Conservation (phyloP, 1,139 yeast species). For the Candida sanyaensis region DNA sequence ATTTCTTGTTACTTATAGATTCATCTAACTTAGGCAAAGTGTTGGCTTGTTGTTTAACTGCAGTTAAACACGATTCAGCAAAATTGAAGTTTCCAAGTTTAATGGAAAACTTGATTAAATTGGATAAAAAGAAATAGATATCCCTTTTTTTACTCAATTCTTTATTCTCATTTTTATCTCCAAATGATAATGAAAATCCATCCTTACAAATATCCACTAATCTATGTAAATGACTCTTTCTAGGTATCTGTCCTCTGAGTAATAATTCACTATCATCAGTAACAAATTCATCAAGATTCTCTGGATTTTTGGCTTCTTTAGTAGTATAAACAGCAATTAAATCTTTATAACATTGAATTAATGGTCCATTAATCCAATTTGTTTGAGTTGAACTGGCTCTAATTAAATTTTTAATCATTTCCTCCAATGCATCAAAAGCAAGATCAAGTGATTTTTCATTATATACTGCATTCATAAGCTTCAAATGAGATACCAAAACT, state of each 20-base stretch:
- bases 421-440: conserved; percentile 42
- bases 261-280: conserved; percentile 14
- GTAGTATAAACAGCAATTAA: conserved; percentile 50
- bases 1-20: conserved; percentile 45
- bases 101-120: conserved; percentile 73
- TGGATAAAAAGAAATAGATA: conserved; percentile 72
- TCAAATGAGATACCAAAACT: conserved; percentile 35
- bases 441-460: conserved; percentile 34
- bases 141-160: conserved; percentile 58
- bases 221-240: conserved; percentile 41
- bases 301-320: conserved; percentile 33
- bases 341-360: conserved; percentile 58
- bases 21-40: conserved; percentile 54
- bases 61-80: conserved; percentile 79
- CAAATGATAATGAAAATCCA: conserved; percentile 75
- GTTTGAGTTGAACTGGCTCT: conserved; percentile 64
- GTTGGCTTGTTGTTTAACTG: conserved; percentile 55
- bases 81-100: conserved; percentile 68
- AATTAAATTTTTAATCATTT: conserved; percentile 49
- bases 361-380: conserved; percentile 66
- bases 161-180: conserved; percentile 66
- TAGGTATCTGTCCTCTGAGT: conserved; percentile 12
- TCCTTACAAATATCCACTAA: conserved; percentile 71
- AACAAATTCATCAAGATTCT: conserved; percentile 18
- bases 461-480: conserved; percentile 40